Evolutionary conservation across 139 green algal species (phyloP), one percentile per base, ranked within the genome.

Genomic region (Microglena sp.): DNA sequence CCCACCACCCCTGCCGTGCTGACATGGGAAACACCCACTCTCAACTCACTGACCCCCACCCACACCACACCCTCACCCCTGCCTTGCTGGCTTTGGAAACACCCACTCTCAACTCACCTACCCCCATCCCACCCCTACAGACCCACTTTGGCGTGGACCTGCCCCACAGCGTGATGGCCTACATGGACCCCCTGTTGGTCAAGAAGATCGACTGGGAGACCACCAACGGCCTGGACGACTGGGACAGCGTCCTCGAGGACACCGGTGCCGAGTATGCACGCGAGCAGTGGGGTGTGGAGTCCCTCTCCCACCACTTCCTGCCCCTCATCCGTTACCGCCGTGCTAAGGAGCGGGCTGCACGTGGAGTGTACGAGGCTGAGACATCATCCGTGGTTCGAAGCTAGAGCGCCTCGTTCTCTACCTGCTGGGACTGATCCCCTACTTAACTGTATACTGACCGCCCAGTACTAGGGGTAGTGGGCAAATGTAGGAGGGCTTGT

Each of bases 191-290:
- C 3, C 59, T 85, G 36, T 62, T 85, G 33, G 46, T 82, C 69
- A 85, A 85, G 74, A 85, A 85, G 79, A 74, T 85, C 40, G 79
- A 85, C 64, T 85, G 66, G 66, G 79, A 85, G 72, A 79, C 77
- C 34, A 85, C 79, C 44, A 64, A 85, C 61, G 74, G 68, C 55
- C 56, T 81, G 45, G 79, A 85, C 58, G 79, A 85, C 70, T 85
- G 72, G 71, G 79, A 82, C 64, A 77, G 67, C 50, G 75, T 71
- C 27, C 66, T 81, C 35, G 74, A 77, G 33, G 66, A 76, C 67
- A 59, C 69, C 32, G 72, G 76, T 66, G 64, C 62, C 6, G 75
- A 86, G 63, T 73, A 68, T 15, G 75, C 78, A 29, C 73, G 74
- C 70, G 79, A 82, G 64, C 79, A 86, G 75, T 82, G 74, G 73